These are phyloP conservation scores for Trichomonas vaginalis DNA, from an alignment of 208 protist species.

Conservation along the genomic window DNA sequence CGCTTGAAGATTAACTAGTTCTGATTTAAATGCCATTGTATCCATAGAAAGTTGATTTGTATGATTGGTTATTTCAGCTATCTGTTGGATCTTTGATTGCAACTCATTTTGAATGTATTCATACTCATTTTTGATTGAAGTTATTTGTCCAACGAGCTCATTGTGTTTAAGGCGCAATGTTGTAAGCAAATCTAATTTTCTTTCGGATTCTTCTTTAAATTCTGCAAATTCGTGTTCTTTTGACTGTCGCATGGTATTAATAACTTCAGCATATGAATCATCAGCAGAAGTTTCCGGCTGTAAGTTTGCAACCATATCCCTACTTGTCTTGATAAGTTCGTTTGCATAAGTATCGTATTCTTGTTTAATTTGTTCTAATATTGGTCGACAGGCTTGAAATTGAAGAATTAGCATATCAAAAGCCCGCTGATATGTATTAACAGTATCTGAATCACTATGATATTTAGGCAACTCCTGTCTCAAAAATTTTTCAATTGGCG, in stretches of 20 bases:
- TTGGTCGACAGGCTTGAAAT: neutral
- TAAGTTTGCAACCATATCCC: neutral
- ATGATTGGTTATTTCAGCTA: neutral
- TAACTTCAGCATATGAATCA: neutral
- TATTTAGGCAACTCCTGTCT: neutral
- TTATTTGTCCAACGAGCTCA: neutral
- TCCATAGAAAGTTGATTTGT: neutral
- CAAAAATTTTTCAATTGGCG: neutral
- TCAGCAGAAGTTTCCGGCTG: neutral
- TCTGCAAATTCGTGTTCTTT: neutral
- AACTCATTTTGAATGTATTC: neutral
- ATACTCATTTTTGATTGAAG: neutral
- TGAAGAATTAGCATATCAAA: neutral
- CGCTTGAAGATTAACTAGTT: neutral
- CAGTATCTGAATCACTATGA: neutral
- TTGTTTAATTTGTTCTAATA: neutral
- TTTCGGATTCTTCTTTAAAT: neutral
- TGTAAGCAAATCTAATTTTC: neutral
- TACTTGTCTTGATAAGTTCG: neutral
- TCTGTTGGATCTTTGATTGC: neutral
- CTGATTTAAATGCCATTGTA: neutral
- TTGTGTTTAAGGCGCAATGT: neutral
- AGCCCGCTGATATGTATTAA: neutral
- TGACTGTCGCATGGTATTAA: neutral
- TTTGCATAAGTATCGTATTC: neutral